Conservation (phyloP, 2,329 filamentous ascomycete genomes). For the Aspergillus tamarii region DNA sequence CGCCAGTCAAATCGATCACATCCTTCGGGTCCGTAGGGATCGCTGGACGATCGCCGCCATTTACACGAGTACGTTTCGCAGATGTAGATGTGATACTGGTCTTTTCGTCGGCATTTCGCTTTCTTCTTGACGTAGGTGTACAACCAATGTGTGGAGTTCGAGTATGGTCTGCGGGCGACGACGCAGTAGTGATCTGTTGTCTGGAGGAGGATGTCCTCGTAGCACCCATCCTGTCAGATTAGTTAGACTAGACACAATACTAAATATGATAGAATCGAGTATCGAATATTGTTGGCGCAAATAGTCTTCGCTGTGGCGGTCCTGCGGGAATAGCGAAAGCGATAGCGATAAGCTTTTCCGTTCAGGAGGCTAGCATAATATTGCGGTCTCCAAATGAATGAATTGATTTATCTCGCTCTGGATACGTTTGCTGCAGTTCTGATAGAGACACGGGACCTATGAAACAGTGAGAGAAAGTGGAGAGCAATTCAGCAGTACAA, state of each 20-base stretch:
- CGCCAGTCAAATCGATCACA: conserved; percentile 23
- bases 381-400: background rate
- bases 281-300: background rate
- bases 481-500: background rate
- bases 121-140: conserved; percentile 19
- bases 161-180: background rate
- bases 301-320: background rate
- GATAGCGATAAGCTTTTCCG: background rate
- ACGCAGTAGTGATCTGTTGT: background rate
- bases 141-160: background rate
- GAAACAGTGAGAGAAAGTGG: background rate
- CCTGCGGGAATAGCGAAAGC: background rate
- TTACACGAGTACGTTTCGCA: conserved; percentile 7
- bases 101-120: conserved; percentile 10
- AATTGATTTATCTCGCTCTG: background rate
- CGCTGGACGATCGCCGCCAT: background rate
- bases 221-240: background rate
- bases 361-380: background rate
- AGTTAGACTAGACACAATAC: background rate
- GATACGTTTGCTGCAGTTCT: background rate
- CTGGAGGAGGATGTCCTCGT: background rate
- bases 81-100: background rate
- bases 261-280: background rate
- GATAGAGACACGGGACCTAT: background rate
- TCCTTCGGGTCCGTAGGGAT: conserved; percentile 5